Percentiles rank a stretch among this genome's conserved stretches.
These are phyloP conservation scores for Coriolopsis trogii DNA, from an alignment of 1,284 basidiomycete genomes.

Conservation along the genomic window DNA sequence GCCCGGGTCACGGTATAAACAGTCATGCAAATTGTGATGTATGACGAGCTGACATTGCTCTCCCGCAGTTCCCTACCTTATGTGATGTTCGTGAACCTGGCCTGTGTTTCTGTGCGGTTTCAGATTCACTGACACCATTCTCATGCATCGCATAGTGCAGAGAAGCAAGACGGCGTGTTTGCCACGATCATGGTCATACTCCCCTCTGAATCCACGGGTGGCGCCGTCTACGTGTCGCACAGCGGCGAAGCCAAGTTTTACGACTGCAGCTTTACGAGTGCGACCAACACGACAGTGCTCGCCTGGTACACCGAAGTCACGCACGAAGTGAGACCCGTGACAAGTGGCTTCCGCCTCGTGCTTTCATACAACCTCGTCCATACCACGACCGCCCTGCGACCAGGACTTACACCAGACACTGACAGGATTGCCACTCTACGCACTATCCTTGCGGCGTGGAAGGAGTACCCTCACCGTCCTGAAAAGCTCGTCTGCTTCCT, in stretches of 20 bases:
- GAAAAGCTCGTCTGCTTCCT: conserved; percentile 3
- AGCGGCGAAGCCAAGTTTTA: conserved; percentile 31
- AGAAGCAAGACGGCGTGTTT: conserved; percentile 45
- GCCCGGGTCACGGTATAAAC: conserved; percentile 47
- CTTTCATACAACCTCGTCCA: conserved; percentile 46
- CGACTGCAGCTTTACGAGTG: conserved; percentile 36
- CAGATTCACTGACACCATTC: neutral
- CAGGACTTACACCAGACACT: too few relatives aligned
- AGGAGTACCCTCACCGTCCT: too few relatives aligned
- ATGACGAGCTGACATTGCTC: neutral
- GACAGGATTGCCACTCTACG: too few relatives aligned
- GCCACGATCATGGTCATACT: conserved; percentile 49
- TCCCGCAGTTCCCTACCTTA: conserved; percentile 16
- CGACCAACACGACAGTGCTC: conserved; percentile 38
- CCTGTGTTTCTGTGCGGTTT: too few relatives aligned
- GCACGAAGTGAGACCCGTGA: conserved; percentile 48
- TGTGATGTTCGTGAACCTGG: conserved; percentile 7
- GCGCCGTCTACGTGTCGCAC: conserved; percentile 44
- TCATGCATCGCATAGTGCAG: conserved; percentile 32
- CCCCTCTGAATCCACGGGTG: conserved; percentile 46
- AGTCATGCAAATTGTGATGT: too few relatives aligned
- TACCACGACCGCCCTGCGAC: conserved; percentile 20
- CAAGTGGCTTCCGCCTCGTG: conserved; percentile 47
- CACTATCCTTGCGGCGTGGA: too few relatives aligned
- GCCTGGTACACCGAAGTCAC: conserved; percentile 52